Conservation (phyloP, 305 asterid species). For the Stenogyne calaminthoides region DNA sequence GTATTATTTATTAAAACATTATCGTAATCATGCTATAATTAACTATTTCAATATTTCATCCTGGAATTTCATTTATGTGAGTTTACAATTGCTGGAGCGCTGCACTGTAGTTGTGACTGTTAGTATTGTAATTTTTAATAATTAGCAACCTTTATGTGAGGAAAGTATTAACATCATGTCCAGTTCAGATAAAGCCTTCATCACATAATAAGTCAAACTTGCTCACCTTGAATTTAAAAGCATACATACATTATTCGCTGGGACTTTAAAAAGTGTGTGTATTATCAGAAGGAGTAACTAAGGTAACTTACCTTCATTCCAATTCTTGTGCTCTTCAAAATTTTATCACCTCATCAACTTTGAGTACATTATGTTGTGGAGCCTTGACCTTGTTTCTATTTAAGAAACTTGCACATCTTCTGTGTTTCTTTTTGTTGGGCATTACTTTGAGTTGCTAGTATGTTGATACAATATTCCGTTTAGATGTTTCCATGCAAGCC, state of each 20-base stretch:
- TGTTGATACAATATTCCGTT: conserved; percentile 22
- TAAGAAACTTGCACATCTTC: conserved; percentile 13
- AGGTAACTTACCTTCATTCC: not conserved
- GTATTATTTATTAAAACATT: not conserved
- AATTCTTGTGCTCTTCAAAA: conserved; percentile 9
- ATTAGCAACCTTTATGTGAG: not conserved
- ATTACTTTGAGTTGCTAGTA: conserved; percentile 13
- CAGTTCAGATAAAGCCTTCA: not conserved
- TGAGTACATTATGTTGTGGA: not conserved
- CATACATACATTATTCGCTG: not conserved
- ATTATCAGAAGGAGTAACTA: not conserved
- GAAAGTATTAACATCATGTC: not conserved
- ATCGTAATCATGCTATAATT: not conserved
- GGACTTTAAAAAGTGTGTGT: not conserved
- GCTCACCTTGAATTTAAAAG: conserved; percentile 11
- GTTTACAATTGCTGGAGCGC: not conserved
- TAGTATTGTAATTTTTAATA: not conserved
- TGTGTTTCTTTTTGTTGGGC: conserved; percentile 20
- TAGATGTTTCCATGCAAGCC: conserved; percentile 79
- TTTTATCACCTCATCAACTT: not conserved
- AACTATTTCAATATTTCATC: not conserved
- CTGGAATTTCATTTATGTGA: not conserved
- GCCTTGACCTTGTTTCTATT: conserved; percentile 16
- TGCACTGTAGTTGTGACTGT: not conserved
- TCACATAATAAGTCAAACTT: conserved; percentile 3